These are phyloP conservation scores for Fragaria nilgerrensis DNA, from an alignment of 306 rosid genomes.

Conservation along the genomic window DNA sequence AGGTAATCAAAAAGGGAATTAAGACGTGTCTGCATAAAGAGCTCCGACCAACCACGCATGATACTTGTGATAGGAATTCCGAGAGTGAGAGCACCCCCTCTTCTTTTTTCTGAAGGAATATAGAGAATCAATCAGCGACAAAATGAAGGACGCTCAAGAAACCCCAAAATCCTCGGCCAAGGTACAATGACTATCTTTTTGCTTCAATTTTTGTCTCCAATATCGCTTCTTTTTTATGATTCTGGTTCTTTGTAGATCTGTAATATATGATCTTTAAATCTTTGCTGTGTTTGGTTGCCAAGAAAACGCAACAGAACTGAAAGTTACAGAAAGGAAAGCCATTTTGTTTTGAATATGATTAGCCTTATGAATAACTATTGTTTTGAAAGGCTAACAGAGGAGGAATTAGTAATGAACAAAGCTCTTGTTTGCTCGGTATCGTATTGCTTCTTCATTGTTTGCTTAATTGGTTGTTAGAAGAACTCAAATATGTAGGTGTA, in stretches of 20 bases:
- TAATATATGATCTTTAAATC: background rate
- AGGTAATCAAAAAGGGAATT: too few relatives aligned
- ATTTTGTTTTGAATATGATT: too few relatives aligned
- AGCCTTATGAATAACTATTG: too few relatives aligned
- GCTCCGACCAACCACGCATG: too few relatives aligned
- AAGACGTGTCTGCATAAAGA: too few relatives aligned
- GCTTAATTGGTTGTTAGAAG: too few relatives aligned
- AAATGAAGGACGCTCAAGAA: constrained; percentile 19
- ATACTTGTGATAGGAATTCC: too few relatives aligned
- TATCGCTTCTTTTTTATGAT: background rate
- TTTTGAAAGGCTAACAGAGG: too few relatives aligned
- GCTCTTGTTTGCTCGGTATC: too few relatives aligned
- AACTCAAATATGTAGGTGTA: too few relatives aligned
- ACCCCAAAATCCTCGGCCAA: constrained; percentile 23
- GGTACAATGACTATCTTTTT: constrained; percentile 13
- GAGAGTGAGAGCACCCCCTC: background rate
- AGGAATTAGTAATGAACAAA: too few relatives aligned
- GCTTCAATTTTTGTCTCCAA: background rate
- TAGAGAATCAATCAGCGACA: background rate
- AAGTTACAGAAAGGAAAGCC: background rate
- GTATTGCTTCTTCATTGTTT: too few relatives aligned
- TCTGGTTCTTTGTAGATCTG: background rate
- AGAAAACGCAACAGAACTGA: background rate
- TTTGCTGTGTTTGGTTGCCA: background rate
- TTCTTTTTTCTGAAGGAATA: background rate